Evolutionary conservation across 805 yeast species (phyloP).

Genomic region (Hanseniaspora pseudoguilliermondii): DNA sequence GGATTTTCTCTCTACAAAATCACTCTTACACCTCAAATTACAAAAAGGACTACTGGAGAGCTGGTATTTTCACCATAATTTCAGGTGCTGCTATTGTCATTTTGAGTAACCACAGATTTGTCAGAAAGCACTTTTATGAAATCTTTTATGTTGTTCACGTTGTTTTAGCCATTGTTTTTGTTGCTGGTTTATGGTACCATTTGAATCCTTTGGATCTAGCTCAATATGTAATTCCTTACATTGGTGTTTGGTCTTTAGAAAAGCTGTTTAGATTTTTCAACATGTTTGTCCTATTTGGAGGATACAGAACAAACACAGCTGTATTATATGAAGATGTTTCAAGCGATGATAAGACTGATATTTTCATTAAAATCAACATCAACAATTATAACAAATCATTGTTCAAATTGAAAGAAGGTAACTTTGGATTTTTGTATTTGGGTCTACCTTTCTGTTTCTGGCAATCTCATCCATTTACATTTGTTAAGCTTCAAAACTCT

Average conservation of each 20-base stretch:
- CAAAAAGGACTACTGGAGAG: neutral
- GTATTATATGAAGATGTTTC: neutral
- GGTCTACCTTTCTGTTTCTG: slow-evolving; percentile 5
- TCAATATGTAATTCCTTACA: slow-evolving; percentile 38
- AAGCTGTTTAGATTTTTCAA: slow-evolving; percentile 43
- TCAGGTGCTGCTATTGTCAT: slow-evolving; percentile 29
- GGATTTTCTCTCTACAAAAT: neutral
- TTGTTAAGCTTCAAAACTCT: neutral
- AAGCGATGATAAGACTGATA: neutral
- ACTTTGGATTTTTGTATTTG: slow-evolving; percentile 12
- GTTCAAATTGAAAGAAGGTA: slow-evolving; percentile 9
- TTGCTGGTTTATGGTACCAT: slow-evolving; percentile 36
- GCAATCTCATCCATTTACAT: slow-evolving; percentile 13
- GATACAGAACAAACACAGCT: slow-evolving; percentile 3
- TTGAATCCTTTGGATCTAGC: slow-evolving; percentile 33
- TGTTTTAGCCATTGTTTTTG: slow-evolving; percentile 31
- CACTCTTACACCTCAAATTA: neutral
- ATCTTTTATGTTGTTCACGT: slow-evolving; percentile 33
- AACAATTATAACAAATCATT: slow-evolving; percentile 9
- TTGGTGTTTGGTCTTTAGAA: slow-evolving; percentile 59
- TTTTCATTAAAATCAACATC: neutral
- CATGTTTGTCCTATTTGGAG: slow-evolving; percentile 22
- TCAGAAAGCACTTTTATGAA: slow-evolving; percentile 37
- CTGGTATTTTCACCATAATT: neutral
- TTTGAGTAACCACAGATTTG: slow-evolving; percentile 30